Conservation (phyloP, 352 stramenopile species). For the Peronospora belbahrii region DNA sequence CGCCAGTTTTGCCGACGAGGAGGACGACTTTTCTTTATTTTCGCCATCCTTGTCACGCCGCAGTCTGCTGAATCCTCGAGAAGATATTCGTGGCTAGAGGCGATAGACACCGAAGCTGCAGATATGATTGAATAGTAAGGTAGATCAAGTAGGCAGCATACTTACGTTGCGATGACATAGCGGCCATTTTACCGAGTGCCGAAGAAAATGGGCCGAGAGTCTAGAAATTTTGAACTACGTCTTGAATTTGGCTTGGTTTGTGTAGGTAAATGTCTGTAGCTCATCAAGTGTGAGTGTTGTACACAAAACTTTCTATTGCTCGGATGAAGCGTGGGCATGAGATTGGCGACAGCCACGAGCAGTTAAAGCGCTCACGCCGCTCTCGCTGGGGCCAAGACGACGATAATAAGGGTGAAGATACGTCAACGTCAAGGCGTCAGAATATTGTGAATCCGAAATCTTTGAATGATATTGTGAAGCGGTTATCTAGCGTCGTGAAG, state of each 20-base stretch:
- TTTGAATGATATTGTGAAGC: constrained; percentile 56
- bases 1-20: constrained; percentile 22
- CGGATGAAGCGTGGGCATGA: constrained; percentile 20
- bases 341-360: constrained; percentile 5
- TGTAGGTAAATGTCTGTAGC: background rate
- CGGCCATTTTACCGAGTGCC: too few relatives aligned
- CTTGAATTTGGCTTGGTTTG: too few relatives aligned
- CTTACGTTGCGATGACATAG: background rate
- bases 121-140: constrained; percentile 1
- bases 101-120: constrained; percentile 6
- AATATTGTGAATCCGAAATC: constrained; percentile 15
- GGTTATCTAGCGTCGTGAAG: constrained; percentile 56
- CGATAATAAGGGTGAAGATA: background rate
- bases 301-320: constrained; percentile 7
- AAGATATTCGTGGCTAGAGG: constrained; percentile 37
- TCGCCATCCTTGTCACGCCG: constrained; percentile 24
- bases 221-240: too few relatives aligned
- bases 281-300: background rate
- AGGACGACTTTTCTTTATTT: constrained; percentile 31
- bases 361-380: constrained; percentile 28
- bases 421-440: background rate
- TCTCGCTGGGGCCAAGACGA: constrained; percentile 32
- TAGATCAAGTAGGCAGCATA: background rate
- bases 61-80: constrained; percentile 32
- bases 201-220: too few relatives aligned